Base-by-base conservation (phyloP, 2,329 filamentous ascomycete species). In the Cercospora berteroae region DNA sequence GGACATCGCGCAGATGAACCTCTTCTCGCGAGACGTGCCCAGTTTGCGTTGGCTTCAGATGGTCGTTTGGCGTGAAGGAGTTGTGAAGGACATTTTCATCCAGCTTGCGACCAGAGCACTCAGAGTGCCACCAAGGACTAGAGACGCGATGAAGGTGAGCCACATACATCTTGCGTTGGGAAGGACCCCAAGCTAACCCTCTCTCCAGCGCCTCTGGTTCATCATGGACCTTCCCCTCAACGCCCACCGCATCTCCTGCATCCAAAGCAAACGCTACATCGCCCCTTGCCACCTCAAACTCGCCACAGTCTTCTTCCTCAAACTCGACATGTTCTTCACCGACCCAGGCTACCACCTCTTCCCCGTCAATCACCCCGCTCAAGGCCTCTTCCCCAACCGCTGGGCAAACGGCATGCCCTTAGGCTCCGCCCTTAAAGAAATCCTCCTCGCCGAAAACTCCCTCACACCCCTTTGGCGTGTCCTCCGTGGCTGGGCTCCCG, bases 291-390 rank as follows among this genome's bases (percentile, higher is more conserved):
- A 92, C 74, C 77, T 95, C 9, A 85, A 87, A 74, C 82, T 86
- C 60, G 83, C 86, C 2, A 86, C 88, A 55, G 78, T 89, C 67
- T 89, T 94, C 80, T 81, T 92, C 70, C 75, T 91, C 69, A 94
- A 94, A 79, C 84, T 95, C 16, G 84, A 87, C 74, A 87, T 93
- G 85, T 83, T 83, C 63, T 88, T 92, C 77, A 87, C 85, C 66
- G 85, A 91, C 70, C 89, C 90, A 0, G 75, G 87, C 25, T 83
- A 67, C 31, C 58, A 64, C 4, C 27, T 72, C 44, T 72, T 63
- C 8, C 69, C 67, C 4, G 23, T 62, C 50, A 69, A 70, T 58
- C 59, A 68, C 48, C 55, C 65, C 20, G 63, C 63, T 25, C 65
- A 64, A 27, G 29, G 29, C 9, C 23, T 42, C 16, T 63, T 59